A percentile compares a stretch with the other conserved stretches of the same genome.
phyloP scores from a whole-genome alignment of 768 basidiomycete genomes.

The Trametes maxima region DNA sequence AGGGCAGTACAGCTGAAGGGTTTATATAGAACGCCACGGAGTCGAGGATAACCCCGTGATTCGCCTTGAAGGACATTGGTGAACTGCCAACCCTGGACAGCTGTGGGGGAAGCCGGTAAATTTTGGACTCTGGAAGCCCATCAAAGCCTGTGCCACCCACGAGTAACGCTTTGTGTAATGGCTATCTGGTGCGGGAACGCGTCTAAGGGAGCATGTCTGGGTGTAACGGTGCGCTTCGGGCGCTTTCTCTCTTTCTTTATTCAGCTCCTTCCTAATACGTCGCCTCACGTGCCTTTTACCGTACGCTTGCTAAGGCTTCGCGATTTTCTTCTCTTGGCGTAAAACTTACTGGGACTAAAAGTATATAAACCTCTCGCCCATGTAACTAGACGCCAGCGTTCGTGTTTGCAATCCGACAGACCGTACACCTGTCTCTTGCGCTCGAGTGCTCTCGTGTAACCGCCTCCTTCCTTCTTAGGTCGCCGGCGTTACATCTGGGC shows the following conservation, averaged over 20 bases:
- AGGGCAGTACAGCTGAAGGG: too few species aligned
- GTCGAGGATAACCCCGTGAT: too few species aligned
- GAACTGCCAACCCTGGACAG: too few species aligned
- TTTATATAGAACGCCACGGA: too few species aligned
- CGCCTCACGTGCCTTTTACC: not conserved
- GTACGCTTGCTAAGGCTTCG: not conserved
- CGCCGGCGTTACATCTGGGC: slow-evolving; percentile 7
- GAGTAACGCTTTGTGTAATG: too few species aligned
- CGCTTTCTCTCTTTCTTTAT: not conserved
- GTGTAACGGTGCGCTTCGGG: not conserved
- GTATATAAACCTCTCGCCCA: not conserved
- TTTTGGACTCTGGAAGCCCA: too few species aligned
- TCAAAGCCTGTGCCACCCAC: too few species aligned
- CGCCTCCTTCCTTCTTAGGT: not conserved
- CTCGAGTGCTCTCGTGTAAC: not conserved
- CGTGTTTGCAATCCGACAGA: not conserved
- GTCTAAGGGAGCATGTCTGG: too few species aligned
- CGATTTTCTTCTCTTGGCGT: not conserved
- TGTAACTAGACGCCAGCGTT: not conserved
- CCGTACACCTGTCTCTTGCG: slow-evolving; percentile 13
- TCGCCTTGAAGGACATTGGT: too few species aligned
- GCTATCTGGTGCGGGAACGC: too few species aligned
- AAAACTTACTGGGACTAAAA: not conserved
- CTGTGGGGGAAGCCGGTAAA: too few species aligned
- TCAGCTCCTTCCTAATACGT: not conserved